These are phyloP conservation scores for Hypoxylon sp. DNA, from an alignment of 2,329 filamentous ascomycete species.

Conservation along the genomic window DNA sequence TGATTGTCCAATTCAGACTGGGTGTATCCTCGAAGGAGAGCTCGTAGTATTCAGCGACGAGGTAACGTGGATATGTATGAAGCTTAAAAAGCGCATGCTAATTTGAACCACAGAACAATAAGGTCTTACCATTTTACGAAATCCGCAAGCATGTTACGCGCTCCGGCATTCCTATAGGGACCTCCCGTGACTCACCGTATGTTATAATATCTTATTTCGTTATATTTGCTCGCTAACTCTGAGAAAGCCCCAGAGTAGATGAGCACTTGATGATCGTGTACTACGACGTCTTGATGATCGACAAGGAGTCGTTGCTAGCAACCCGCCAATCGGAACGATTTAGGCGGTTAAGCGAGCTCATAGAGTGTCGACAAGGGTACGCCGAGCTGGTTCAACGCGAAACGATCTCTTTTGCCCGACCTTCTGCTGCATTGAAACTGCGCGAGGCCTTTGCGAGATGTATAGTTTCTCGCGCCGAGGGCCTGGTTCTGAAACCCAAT, in stretches of 20 bases:
- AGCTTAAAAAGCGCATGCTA: conserved; percentile 19
- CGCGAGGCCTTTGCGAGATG: conserved; percentile 71
- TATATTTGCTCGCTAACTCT: conserved; percentile 18
- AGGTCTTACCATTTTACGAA: conserved; percentile 79
- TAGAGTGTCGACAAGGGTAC: conserved; percentile 63
- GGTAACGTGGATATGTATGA: conserved; percentile 43
- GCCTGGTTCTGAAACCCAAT: conserved; percentile 81
- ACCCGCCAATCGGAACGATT: conserved; percentile 67
- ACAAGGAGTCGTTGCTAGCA: conserved; percentile 61
- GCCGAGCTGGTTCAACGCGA: conserved; percentile 73
- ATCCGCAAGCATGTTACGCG: conserved; percentile 82
- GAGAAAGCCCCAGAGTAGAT: conserved; percentile 54
- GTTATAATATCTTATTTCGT: conserved; percentile 37
- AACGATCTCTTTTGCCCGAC: conserved; percentile 70
- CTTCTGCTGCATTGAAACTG: conserved; percentile 62
- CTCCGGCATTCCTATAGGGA: conserved; percentile 74
- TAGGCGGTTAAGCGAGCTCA: conserved; percentile 64
- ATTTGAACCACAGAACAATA: conserved; percentile 55
- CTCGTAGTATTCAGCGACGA: conserved; percentile 78
- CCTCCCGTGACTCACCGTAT: conserved; percentile 72
- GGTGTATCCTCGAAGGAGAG: conserved; percentile 86
- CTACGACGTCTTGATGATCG: conserved; percentile 64
- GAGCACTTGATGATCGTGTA: conserved; percentile 71
- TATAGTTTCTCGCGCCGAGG: conserved; percentile 75
- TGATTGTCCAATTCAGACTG: conserved; percentile 65